Conservation (phyloP, 768 basidiomycete species). For the Lentinula lateritia region DNA sequence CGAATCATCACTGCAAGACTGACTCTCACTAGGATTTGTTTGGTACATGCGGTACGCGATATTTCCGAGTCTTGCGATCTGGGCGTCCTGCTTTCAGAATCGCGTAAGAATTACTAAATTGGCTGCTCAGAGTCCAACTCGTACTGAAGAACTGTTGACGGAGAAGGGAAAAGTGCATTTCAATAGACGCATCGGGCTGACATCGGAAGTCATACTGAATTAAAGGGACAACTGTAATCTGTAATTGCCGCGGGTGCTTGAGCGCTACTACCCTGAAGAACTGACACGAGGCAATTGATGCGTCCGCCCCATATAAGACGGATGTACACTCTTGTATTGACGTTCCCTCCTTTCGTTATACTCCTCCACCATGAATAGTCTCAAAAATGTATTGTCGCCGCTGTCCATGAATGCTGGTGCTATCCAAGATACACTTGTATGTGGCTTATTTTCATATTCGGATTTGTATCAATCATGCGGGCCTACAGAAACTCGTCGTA, state of each 20-base stretch:
- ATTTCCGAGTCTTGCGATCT: background rate
- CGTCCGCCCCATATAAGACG: constrained; percentile 30
- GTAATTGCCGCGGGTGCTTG: constrained; percentile 4
- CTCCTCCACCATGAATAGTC: constrained; percentile 50
- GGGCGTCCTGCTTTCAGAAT: background rate
- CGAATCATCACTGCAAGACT: background rate
- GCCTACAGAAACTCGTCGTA: constrained; percentile 74
- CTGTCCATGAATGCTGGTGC: constrained; percentile 61
- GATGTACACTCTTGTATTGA: constrained; percentile 28
- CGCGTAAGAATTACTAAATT: background rate
- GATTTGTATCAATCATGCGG: constrained; percentile 9
- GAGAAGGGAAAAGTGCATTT: background rate
- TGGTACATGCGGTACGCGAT: background rate
- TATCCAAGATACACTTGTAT: constrained; percentile 74
- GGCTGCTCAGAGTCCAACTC: background rate
- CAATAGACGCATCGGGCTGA: background rate
- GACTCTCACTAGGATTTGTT: background rate
- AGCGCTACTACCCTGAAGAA: constrained; percentile 18
- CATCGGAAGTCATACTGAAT: background rate
- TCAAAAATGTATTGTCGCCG: constrained; percentile 70
- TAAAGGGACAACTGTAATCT: background rate
- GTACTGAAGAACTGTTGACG: background rate
- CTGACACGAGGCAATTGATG: constrained; percentile 24
- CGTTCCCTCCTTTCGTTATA: constrained; percentile 22
- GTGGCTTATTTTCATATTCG: constrained; percentile 13